phyloP scores from a whole-genome alignment of 1,284 basidiomycete species.

The Pseudozyma thailandica region DNA sequence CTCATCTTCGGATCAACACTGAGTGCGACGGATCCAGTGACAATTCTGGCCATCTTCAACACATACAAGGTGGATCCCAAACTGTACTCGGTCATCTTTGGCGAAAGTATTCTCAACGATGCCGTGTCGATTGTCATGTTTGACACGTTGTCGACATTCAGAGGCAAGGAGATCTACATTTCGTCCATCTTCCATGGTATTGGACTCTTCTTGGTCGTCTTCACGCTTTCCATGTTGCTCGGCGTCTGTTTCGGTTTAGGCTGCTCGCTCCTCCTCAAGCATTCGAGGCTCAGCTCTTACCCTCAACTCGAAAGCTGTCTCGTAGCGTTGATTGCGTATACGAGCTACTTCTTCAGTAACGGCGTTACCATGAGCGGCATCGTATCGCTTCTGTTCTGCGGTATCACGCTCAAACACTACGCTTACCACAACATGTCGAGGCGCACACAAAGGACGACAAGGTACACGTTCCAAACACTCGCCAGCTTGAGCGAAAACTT shows the following conservation, averaged over 20 bases:
- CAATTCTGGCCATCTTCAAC: conserved; percentile 98
- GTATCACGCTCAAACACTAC: conserved; percentile 98
- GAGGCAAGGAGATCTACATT: conserved; percentile 86
- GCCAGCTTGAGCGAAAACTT: conserved; percentile 89
- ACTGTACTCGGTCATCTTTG: conserved; percentile 96
- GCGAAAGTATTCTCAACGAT: conserved; percentile 96
- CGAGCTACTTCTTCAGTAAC: conserved; percentile 96
- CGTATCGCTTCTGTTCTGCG: conserved; percentile 96
- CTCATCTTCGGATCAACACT: conserved; percentile 95
- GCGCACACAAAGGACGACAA: conserved; percentile 91
- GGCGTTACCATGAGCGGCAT: conserved; percentile 95
- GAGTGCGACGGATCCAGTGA: conserved; percentile 97
- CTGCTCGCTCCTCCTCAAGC: conserved; percentile 92
- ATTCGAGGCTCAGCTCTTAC: conserved; percentile 86
- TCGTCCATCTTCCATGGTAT: conserved; percentile 92
- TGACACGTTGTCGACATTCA: conserved; percentile 92
- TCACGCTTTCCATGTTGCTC: conserved; percentile 90
- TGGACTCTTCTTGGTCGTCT: conserved; percentile 94
- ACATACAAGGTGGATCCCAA: conserved; percentile 99
- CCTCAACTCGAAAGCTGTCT: conserved; percentile 88
- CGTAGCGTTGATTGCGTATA: conserved; percentile 92
- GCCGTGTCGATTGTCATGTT: conserved; percentile 99
- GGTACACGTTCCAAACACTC: conserved; percentile 75
- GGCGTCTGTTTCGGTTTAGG: conserved; percentile 90
- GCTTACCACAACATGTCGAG: conserved; percentile 99